These are phyloP conservation scores for Zopfochytrium polystomum DNA, from an alignment of 371 early-diverging fungal species.

Conservation along the genomic window DNA sequence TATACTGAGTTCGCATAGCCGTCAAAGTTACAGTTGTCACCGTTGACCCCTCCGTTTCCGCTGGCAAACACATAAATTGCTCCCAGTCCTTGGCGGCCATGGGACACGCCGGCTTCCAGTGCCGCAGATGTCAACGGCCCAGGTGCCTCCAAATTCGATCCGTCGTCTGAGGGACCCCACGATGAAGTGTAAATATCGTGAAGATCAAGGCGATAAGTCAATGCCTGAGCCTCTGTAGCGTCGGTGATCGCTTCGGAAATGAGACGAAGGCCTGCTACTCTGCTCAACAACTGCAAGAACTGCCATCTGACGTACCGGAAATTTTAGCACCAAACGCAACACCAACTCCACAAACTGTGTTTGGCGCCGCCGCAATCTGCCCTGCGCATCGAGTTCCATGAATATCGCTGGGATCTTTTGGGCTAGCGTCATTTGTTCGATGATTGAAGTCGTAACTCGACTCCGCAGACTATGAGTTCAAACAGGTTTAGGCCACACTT, in stretches of 20 bases:
- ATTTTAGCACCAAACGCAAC: slow-evolving; percentile 84
- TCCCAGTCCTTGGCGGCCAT: slow-evolving; percentile 79
- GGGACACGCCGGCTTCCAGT: slow-evolving; percentile 69
- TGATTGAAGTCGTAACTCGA: slow-evolving; percentile 69
- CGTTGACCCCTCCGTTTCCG: slow-evolving; percentile 79
- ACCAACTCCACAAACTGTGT: slow-evolving; percentile 83
- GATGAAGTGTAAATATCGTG: slow-evolving; percentile 87
- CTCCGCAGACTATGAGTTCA: too few relatives aligned
- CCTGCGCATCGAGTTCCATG: slow-evolving; percentile 97
- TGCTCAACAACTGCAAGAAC: slow-evolving; percentile 5
- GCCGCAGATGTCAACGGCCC: slow-evolving; percentile 69
- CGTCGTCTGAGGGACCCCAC: slow-evolving; percentile 93
- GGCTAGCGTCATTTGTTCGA: slow-evolving; percentile 64
- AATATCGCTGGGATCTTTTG: slow-evolving; percentile 60
- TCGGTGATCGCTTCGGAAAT: slow-evolving; percentile 78
- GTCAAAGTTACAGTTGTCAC: slow-evolving; percentile 92
- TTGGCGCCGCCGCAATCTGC: slow-evolving; percentile 75
- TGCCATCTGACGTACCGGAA: too few relatives aligned
- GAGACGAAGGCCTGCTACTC: slow-evolving; percentile 50
- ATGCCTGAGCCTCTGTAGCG: slow-evolving; percentile 81
- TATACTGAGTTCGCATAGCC: slow-evolving; percentile 92
- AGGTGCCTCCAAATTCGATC: slow-evolving; percentile 80
- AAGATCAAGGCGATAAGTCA: slow-evolving; percentile 73
- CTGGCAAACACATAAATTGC: slow-evolving; percentile 89
- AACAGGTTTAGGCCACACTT: too few relatives aligned